Conservation (phyloP, 192 early-diverging fungal genomes). For the Entomortierella chlamydospora region DNA sequence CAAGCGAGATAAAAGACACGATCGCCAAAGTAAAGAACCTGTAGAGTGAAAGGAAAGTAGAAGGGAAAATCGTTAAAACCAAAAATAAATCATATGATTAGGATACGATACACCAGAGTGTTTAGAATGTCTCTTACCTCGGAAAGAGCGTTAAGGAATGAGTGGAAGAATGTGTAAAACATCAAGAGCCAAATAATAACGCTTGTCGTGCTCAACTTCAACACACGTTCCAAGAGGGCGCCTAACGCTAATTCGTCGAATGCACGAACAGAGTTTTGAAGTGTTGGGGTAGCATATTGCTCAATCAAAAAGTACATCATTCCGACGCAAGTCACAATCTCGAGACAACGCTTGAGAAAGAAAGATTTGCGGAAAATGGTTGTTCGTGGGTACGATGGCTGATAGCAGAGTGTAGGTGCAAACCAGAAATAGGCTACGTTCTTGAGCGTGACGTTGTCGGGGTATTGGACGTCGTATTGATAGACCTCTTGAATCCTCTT, state of each 20-base stretch:
- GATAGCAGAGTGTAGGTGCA: slow-evolving; percentile 90
- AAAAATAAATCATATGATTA: too few relatives aligned
- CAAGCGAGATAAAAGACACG: slow-evolving; percentile 89
- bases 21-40: slow-evolving; percentile 86
- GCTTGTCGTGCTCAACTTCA: slow-evolving; percentile 84
- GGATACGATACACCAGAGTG: too few relatives aligned
- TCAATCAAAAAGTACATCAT: slow-evolving; percentile 85
- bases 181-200: slow-evolving; percentile 91
- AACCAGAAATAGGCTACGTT: slow-evolving; percentile 82
- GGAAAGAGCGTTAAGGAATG: slow-evolving; percentile 82
- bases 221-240: slow-evolving; percentile 81
- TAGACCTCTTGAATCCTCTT: slow-evolving; percentile 25
- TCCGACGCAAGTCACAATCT: slow-evolving; percentile 72
- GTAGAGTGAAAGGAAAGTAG: neutral
- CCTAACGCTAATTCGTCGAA: slow-evolving; percentile 75
- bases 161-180: slow-evolving; percentile 89
- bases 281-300: slow-evolving; percentile 84
- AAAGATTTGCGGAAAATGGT: slow-evolving; percentile 73
- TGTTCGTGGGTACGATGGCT: slow-evolving; percentile 83
- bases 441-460: slow-evolving; percentile 73
- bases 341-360: slow-evolving; percentile 83
- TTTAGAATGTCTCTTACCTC: slow-evolving; percentile 62
- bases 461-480: slow-evolving; percentile 73
- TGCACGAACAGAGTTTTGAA: slow-evolving; percentile 79
- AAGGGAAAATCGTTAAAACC: neutral